Evolutionary conservation across 768 basidiomycete genomes (phyloP), one percentile per base, ranked within the genome.

Genomic region (Leccinellum rugosiceps): DNA sequence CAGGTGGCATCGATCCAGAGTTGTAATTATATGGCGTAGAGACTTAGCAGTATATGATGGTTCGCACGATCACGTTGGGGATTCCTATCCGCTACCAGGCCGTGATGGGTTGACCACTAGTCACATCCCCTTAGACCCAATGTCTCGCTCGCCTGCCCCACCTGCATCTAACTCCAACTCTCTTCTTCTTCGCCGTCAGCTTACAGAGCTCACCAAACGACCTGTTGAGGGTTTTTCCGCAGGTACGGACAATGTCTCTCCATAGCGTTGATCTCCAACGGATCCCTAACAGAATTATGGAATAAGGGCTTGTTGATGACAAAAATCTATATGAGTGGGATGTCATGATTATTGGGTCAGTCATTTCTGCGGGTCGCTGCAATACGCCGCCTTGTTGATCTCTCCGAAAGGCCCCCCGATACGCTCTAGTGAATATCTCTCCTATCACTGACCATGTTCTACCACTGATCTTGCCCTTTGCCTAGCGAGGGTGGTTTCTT

Each of bases 191-290:
- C 83, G 88, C 41, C 81, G 91, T 32, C 90, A 93, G 73, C 81
- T 93, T 34, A 71, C 77, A 11, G 96, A 97, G 68, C 84, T 99
- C 60, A 92, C 87, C 31, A 98, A 98, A 75, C 84, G 79, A 50
- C 96, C 96, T 3, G 93, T 98, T 5, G 92, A 97, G 68, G 96
- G 96, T 7, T 98, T 99, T 78, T 95, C 93, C 32, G 96, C 95
- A 76, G 91, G 91, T 90, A 68, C 64, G 77, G 66, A 55, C 61
- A 64, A 43, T 30, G 35, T 70, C 46, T 46, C 55, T 58, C 52
- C 53, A 54, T 60, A 65, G 69, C 68, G 68, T 70, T 49, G 63
- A 65, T 68, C 59, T 70, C 67, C 65, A 69, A 68, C 66, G 57
- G 67, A 64, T 63, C 61, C 67, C 71, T 75, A 68, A 72, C 62